Base-by-base conservation (phyloP, 202 grass and related monocot species). In the Setaria viridis region DNA sequence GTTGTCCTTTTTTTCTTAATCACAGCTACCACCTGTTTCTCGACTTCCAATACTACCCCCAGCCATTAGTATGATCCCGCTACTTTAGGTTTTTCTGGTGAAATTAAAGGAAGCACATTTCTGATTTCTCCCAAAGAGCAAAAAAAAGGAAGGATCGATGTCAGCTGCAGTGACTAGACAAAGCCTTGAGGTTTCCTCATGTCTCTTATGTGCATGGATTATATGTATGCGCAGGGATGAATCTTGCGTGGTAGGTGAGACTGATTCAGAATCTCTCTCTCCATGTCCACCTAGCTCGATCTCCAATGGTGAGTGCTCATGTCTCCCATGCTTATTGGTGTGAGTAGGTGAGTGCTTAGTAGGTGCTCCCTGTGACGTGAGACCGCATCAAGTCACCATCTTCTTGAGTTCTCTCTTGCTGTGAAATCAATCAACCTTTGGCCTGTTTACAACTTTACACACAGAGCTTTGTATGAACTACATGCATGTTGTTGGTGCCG, bases 231-330 rank as follows among this genome's bases (percentile, higher is more conserved):
- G 15, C 70, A 11, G 30, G 9, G 49, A 7, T 75, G 72, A 75
- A 75, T 75, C 49, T 75, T n/a, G 33, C 3, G 50, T n/a, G 72
- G 72, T 75, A 13, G 72, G 72, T 75, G 49, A 56, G 50, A 39
- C 4, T 55, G 72, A 75, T 75, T 75, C 72, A 39, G 72, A 75
- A 56, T 73, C 70, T 56, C 65, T 6, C 7, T 39, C 32, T 65
- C 64, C 15, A 67, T 67, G 5, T 33, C 25, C 60, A 30, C 29
- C 25, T 7, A 25, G 25, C 25, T 7, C n/a, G 2, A 35, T 19
- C 64, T 68, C 66, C 16, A 16, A 42, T 43, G 66, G 72, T 35
- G 48, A 74, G 16, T 55, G 72, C 33, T 39, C 16, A 39, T 39
- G 9, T 39, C 32, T 75, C 6, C 32, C 72, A 39, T 56, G 32